Evolutionary conservation across 345 rosid genomes (phyloP).

Genomic region (Citrus hindsii): DNA sequence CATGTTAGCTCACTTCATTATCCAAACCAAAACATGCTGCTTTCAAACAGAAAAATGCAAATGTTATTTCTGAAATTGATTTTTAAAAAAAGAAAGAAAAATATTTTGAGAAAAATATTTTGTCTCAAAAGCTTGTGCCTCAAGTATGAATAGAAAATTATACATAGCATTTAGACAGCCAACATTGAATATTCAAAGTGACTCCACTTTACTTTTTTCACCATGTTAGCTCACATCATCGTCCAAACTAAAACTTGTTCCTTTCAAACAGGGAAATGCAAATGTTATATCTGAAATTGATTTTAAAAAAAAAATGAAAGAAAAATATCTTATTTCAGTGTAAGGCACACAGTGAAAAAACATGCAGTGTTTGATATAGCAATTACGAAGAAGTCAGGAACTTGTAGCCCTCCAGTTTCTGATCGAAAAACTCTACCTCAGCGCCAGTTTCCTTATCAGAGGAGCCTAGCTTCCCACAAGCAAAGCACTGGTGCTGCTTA

Average conservation of each 20-base stretch:
- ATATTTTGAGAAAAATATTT: neutral
- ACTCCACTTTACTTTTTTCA: neutral
- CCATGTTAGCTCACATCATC: neutral
- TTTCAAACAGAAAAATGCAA: neutral
- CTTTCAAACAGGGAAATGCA: neutral
- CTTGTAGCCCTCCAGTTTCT: neutral
- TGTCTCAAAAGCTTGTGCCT: neutral
- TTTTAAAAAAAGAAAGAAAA: neutral
- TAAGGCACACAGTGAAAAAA: neutral
- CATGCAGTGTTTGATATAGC: neutral
- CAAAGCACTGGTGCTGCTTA: slow-evolving; percentile 77
- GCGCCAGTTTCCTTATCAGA: slow-evolving; percentile 64
- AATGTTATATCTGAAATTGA: neutral
- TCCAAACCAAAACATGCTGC: neutral
- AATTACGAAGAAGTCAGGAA: neutral
- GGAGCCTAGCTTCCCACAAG: slow-evolving; percentile 78
- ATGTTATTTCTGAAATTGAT: neutral
- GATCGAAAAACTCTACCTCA: slow-evolving; percentile 50
- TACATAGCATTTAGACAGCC: neutral
- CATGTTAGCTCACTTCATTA: neutral
- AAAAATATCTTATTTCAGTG: neutral
- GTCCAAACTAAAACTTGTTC: neutral
- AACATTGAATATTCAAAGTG: neutral
- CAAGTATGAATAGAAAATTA: neutral
- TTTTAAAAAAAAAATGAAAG: neutral